Base-by-base conservation (phyloP, 2,329 filamentous ascomycete genomes). In the Huntiella moniliformis region DNA sequence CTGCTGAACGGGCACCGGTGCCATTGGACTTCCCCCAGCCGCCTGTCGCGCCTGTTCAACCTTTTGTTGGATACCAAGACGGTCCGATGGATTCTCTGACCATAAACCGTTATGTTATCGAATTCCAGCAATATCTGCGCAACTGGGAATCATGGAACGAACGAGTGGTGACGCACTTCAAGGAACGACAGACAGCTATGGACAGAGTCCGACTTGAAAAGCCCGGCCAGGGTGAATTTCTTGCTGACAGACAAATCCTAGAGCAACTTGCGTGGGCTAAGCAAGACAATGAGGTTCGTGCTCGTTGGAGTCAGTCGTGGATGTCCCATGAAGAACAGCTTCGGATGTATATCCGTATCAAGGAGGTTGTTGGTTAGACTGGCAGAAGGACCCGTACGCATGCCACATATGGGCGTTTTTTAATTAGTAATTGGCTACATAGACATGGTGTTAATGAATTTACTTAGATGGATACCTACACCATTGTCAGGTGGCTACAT, bases 261-360 rank as follows among this genome's bases (percentile, higher is more conserved):
- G 67, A 71, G 46, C 85, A 85, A 56, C 57, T 74, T 48, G 62
- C 61, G 34, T 73, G 71, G 56, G 60, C 79, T 46, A 68, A 71
- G 52, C 73, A 82, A 58, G 81, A 86, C 55, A 69, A 74, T 51
- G 63, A 65, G 41, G 71, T 82, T 4, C 65, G 76, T 47, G 65
- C 66, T 54, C 67, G 70, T 47, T 84, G 80, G 77, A 61, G 61
- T 28, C 58, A 67, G 6, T 73, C 73, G 5, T 73, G 70, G 50
- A 68, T 73, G 38, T 67, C 67, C 50, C 80, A 86, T 55, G 67
- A 72, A 48, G 58, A 65, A 47, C 68, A 69, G 7, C 61, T 84
- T 47, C 63, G 67, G 52, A 69, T 74, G 52, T 81, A 77, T 54
- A 63, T 70, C 58, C 65, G 57, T 22, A 63, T 64, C 50, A 60